phyloP scores from a whole-genome alignment of 1,139 yeast species.

The Hansenula anomala region DNA sequence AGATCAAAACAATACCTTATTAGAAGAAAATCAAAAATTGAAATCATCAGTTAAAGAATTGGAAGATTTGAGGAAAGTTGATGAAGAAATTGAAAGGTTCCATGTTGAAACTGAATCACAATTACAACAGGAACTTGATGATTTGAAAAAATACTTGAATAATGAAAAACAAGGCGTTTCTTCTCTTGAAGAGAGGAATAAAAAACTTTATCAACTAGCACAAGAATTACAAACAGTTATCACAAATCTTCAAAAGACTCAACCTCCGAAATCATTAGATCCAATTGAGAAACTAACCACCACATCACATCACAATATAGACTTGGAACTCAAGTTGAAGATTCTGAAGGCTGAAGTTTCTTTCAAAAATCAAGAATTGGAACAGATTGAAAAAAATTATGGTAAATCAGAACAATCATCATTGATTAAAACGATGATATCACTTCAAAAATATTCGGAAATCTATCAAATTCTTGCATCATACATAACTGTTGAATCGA shows the following conservation, averaged over 20 bases:
- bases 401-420: neutral
- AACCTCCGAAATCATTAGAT: no score
- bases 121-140: constrained; percentile 39
- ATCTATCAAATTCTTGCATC: neutral
- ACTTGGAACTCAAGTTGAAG: neutral
- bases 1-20: constrained; percentile 45
- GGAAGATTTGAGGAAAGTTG: constrained; percentile 54
- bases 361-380: no score
- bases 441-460: neutral
- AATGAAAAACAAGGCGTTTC: constrained; percentile 27
- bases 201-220: constrained; percentile 23
- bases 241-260: no score
- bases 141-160: constrained; percentile 27
- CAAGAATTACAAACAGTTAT: neutral
- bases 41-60: constrained; percentile 47
- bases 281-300: no score
- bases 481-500: neutral
- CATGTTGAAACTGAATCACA: constrained; percentile 55
- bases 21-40: constrained; percentile 34
- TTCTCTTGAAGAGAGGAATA: constrained; percentile 31
- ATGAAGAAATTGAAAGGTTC: constrained; percentile 56
- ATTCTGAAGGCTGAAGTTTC: no score
- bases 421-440: neutral
- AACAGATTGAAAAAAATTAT: neutral
- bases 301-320: no score